Conservation (phyloP, 768 basidiomycete genomes). For the Agrocybe praecox region DNA sequence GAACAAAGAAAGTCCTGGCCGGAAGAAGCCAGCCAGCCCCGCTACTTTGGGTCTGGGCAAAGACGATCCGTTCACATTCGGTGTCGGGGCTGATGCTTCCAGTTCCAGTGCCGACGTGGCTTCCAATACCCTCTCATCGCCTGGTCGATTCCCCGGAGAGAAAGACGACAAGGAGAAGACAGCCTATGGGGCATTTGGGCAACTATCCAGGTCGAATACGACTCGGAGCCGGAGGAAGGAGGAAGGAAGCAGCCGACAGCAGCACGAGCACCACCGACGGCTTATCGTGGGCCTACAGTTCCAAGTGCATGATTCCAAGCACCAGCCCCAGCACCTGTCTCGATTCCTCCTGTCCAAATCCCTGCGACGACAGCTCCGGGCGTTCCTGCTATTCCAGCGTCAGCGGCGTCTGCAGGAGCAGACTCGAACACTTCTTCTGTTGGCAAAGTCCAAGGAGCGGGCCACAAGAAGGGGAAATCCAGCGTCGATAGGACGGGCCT, state of each 20-base stretch:
- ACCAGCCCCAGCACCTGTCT: background rate
- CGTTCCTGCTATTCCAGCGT: background rate
- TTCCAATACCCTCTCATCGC: background rate
- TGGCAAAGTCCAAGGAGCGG: conserved; percentile 12
- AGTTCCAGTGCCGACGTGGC: background rate
- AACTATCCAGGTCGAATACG: too few relatives aligned
- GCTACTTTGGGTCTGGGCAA: conserved; percentile 43
- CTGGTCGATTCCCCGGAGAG: background rate
- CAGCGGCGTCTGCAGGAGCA: background rate
- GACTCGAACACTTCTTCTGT: conserved; percentile 25
- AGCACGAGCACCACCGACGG: conserved; percentile 8
- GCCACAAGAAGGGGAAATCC: conserved; percentile 64
- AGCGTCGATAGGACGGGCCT: conserved; percentile 82
- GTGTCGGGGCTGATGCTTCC: conserved; percentile 33
- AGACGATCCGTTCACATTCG: conserved; percentile 74
- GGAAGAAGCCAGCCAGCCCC: conserved; percentile 34
- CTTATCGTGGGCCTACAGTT: conserved; percentile 18
- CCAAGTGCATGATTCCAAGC: background rate
- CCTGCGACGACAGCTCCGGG: background rate
- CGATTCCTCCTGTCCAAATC: too few relatives aligned
- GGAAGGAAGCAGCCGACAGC: too few relatives aligned
- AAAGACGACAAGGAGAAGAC: conserved; percentile 28
- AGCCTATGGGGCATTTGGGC: conserved; percentile 54
- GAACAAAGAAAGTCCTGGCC: background rate
- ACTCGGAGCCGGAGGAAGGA: too few relatives aligned